Conservation (phyloP, 306 rosid species). For the Astragalus glycyphyllos region DNA sequence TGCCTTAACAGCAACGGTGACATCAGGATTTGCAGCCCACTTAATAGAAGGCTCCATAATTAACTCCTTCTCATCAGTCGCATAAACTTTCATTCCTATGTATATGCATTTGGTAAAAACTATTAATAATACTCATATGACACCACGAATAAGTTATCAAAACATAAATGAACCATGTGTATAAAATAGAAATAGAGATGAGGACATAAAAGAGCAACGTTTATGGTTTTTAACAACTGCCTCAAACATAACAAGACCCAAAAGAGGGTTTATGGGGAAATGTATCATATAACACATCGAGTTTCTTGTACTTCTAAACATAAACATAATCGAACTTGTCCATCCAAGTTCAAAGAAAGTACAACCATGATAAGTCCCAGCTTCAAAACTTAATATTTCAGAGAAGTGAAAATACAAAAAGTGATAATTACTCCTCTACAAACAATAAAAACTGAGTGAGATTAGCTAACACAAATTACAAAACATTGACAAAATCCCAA, state of each 20-base stretch:
- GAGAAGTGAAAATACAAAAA: background rate
- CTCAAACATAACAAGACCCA: constrained; percentile 16
- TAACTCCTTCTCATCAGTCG: constrained; percentile 93
- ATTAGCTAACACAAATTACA: background rate
- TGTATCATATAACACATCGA: background rate
- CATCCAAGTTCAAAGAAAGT: constrained; percentile 19
- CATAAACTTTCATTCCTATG: constrained; percentile 85
- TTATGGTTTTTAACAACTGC: constrained; percentile 22
- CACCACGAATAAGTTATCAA: constrained; percentile 15
- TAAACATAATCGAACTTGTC: background rate
- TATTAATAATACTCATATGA: constrained; percentile 9
- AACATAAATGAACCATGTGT: constrained; percentile 6
- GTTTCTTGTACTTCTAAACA: constrained; percentile 27
- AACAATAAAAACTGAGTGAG: background rate
- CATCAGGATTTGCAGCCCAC: constrained; percentile 95
- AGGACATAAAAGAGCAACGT: constrained; percentile 18
- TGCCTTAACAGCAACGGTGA: constrained; percentile 74
- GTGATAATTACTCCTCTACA: background rate
- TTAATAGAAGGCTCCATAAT: constrained; percentile 90
- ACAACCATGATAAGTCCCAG: background rate
- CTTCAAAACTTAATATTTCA: constrained; percentile 20
- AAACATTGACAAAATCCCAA: background rate
- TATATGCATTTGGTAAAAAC: constrained; percentile 25
- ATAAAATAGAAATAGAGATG: constrained; percentile 19
- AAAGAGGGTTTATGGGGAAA: constrained; percentile 12